Evolutionary conservation across 2,329 filamentous ascomycete genomes (phyloP).

Genomic region (Colletotrichum tofieldiae): DNA sequence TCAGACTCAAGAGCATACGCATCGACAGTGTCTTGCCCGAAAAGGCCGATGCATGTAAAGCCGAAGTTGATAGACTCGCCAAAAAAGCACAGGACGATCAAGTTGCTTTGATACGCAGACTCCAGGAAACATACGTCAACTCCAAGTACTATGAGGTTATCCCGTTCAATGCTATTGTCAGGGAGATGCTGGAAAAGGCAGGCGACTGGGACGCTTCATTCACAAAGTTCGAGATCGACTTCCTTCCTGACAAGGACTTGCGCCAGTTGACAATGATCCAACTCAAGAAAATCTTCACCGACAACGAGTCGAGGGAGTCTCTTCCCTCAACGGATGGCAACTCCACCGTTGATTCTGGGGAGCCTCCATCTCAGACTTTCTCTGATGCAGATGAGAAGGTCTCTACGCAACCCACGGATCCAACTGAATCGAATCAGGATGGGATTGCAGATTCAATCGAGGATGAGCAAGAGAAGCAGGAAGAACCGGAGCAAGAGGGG

Average conservation of each 20-base stretch:
- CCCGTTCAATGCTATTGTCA: slow-evolving; percentile 89
- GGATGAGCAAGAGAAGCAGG: slow-evolving; percentile 27
- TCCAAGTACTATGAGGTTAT: slow-evolving; percentile 98
- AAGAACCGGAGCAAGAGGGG: background rate
- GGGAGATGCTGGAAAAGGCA: slow-evolving; percentile 93
- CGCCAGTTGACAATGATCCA: slow-evolving; percentile 92
- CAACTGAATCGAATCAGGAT: slow-evolving; percentile 52
- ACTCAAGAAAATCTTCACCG: slow-evolving; percentile 93
- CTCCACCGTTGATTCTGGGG: slow-evolving; percentile 68
- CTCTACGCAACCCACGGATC: slow-evolving; percentile 60
- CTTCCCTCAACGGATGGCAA: slow-evolving; percentile 79
- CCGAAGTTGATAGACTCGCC: slow-evolving; percentile 83
- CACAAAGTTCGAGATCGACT: slow-evolving; percentile 91
- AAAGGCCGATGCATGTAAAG: slow-evolving; percentile 85
- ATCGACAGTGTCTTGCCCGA: slow-evolving; percentile 92
- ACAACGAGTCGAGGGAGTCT: slow-evolving; percentile 87
- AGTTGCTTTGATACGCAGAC: slow-evolving; percentile 77
- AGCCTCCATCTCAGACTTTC: slow-evolving; percentile 62
- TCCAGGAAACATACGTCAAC: slow-evolving; percentile 92
- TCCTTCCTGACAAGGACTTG: slow-evolving; percentile 97
- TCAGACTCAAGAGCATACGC: slow-evolving; percentile 88
- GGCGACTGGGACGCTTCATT: slow-evolving; percentile 95
- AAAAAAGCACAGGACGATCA: slow-evolving; percentile 91
- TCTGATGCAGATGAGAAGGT: slow-evolving; percentile 64
- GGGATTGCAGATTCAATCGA: slow-evolving; percentile 49